Evolutionary conservation across 2,329 filamentous ascomycete species (phyloP).

Genomic region (Parastagonospora nodorum): DNA sequence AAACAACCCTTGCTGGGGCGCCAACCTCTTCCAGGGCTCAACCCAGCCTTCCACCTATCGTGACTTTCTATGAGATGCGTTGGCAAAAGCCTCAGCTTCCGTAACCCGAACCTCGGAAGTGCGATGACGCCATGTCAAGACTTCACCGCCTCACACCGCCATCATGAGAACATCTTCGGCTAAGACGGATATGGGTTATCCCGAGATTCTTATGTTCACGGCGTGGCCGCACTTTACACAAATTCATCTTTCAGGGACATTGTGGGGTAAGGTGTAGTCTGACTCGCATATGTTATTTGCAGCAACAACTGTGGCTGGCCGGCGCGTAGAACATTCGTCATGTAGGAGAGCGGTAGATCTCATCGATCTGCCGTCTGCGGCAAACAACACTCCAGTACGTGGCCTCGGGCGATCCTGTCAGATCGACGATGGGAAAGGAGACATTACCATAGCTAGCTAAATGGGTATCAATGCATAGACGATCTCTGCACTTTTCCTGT

Average conservation of each 20-base stretch:
- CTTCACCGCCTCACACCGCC: slow-evolving; percentile 17
- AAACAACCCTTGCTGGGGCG: slow-evolving; percentile 1
- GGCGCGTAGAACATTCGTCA: too few species aligned
- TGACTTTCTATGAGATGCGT: slow-evolving; percentile 16
- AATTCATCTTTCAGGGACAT: too few species aligned
- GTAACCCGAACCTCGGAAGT: slow-evolving; percentile 10
- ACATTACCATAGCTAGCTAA: background rate
- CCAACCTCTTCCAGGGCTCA: slow-evolving; percentile 1
- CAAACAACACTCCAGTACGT: background rate
- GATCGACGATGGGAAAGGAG: background rate
- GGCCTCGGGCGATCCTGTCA: background rate
- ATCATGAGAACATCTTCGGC: slow-evolving; percentile 7
- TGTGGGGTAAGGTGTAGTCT: too few species aligned
- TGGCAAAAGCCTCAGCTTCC: slow-evolving; percentile 16
- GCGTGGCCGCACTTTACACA: background rate
- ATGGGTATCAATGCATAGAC: background rate
- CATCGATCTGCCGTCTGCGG: too few species aligned
- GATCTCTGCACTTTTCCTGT: background rate
- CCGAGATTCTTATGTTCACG: background rate
- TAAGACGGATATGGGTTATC: background rate
- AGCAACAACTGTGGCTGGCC: too few species aligned
- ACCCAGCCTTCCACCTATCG: slow-evolving; percentile 12
- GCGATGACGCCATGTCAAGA: slow-evolving; percentile 21
- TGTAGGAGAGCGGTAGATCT: too few species aligned
- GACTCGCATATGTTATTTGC: too few species aligned